Evolutionary conservation across 331 rosid species (phyloP).

Genomic region (Cydonia oblonga): DNA sequence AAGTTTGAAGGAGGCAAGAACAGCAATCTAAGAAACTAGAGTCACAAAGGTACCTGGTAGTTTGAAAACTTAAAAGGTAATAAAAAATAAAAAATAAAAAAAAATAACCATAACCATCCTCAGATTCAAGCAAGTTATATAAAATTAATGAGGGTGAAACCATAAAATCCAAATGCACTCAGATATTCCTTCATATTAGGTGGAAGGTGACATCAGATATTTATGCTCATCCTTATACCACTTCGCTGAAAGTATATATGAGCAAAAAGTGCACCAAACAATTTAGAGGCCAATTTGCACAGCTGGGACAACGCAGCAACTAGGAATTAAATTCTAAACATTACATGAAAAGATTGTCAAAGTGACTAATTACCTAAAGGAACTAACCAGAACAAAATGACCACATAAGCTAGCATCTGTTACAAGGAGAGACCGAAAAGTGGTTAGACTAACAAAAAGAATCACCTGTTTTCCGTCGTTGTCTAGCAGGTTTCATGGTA

Average conservation of each 20-base stretch:
- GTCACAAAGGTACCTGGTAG: not conserved
- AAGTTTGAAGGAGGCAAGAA: not conserved
- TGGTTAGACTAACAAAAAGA: constrained; percentile 7
- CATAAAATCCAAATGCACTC: not conserved
- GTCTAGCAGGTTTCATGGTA: constrained; percentile 66
- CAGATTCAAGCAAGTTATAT: not conserved
- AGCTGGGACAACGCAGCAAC: not conserved
- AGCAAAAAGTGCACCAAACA: not conserved
- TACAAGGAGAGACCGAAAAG: not conserved
- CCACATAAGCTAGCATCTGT: not conserved
- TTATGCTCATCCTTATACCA: not conserved
- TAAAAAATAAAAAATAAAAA: no score
- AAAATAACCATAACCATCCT: not conserved
- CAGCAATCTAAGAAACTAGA: not conserved
- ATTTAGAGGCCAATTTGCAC: not conserved
- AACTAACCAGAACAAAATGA: not conserved
- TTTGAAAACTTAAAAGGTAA: not conserved
- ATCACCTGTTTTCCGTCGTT: constrained; percentile 78
- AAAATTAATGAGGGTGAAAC: not conserved
- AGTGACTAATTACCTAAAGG: not conserved
- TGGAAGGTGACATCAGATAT: not conserved
- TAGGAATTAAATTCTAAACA: not conserved
- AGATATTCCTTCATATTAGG: not conserved
- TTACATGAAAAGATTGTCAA: not conserved
- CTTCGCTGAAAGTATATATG: not conserved